Percentiles rank a stretch among this genome's conserved stretches.
phyloP scores from a whole-genome alignment of 192 early-diverging fungal genomes.

The Martensiomyces pterosporus region DNA sequence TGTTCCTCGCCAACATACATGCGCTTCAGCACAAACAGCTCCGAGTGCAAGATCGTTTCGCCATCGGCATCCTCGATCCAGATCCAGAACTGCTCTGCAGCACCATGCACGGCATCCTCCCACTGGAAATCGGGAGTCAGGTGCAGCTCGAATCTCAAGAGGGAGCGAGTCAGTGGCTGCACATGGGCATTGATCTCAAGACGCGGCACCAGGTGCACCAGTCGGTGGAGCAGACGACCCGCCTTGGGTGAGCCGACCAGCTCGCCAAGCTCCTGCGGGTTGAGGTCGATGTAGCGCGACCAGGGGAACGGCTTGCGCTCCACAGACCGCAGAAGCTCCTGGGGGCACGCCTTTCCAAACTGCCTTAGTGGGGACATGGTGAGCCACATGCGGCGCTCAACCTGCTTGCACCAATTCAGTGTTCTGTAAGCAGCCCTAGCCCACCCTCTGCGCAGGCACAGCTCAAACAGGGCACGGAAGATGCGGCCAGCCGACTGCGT shows the following conservation, averaged over 20 bases:
- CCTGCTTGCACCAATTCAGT: conserved; percentile 96
- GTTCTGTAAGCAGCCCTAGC: conserved; percentile 82
- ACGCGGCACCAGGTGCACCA: conserved; percentile 91
- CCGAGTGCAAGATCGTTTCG: conserved; percentile 82
- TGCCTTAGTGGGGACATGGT: conserved; percentile 96
- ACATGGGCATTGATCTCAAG: conserved; percentile 86
- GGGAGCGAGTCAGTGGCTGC: conserved; percentile 87
- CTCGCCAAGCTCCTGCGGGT: conserved; percentile 90
- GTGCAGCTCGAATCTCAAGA: conserved; percentile 86
- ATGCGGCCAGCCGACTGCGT: conserved; percentile 94
- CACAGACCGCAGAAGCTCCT: conserved; percentile 78
- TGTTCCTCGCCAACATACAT: conserved; percentile 83
- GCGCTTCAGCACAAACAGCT: conserved; percentile 87
- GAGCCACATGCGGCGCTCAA: conserved; percentile 89
- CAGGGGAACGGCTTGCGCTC: conserved; percentile 94
- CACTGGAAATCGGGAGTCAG: conserved; percentile 93
- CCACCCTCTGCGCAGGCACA: conserved; percentile 92
- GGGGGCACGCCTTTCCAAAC: conserved; percentile 63
- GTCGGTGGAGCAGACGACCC: conserved; percentile 86
- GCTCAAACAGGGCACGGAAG: conserved; percentile 94
- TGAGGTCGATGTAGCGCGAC: conserved; percentile 92
- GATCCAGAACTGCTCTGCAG: conserved; percentile 90
- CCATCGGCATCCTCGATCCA: conserved; percentile 92
- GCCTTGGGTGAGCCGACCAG: conserved; percentile 78
- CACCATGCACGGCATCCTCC: conserved; percentile 83